Evolutionary conservation across 2,329 filamentous ascomycete genomes (phyloP), one percentile per base, ranked within the genome.

Genomic region (Scortechinia acanthostroma): DNA sequence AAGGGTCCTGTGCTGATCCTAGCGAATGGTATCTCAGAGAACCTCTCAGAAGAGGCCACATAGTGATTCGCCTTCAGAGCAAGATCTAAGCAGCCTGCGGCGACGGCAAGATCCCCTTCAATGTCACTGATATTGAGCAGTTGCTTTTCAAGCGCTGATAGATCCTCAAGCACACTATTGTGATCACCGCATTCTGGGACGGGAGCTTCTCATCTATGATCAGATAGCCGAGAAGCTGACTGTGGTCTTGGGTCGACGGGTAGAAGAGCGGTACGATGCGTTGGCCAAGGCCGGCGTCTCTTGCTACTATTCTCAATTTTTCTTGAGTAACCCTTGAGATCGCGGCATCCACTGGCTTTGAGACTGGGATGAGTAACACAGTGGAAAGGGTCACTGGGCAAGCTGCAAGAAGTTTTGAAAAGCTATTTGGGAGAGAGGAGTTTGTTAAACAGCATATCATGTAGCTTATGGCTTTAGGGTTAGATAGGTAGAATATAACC

Each of bases 181-280:
- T 21, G 52, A 53, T 35, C 21, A 50, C 22, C 46, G 47, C 22
- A 30, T 54, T 20, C 43, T 50, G 16, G 52, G 52, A 4, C 50
- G 51, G 10, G 43, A 53, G 44, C 48, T 42, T 21, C 22, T 53
- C 42, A 53, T 51, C 22, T 52, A 54, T 43, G 48, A 54, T 22
- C 45, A 54, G 52, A 44, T 54, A 40, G 52, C 52, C 42, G 50
- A 52, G 45, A 51, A 21, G 3, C 48, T 54, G n/a, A 47, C 51
- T 20, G 47, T 48, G 30, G 49, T 51, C 21, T 49, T 54, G 10
- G 51, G 49, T 3, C 50, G 50, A 43, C 49, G 50, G 47, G 50
- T 54, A 30, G 50, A 51, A 42, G 43, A 46, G 16, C 46, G 50
- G 15, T 49, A 50, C 21, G 40, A 52, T 2, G 21, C 43, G 10